Evolutionary conservation across 1,284 basidiomycete species (phyloP), one percentile per base, ranked within the genome.

Genomic region (Neolentinus lepideus): DNA sequence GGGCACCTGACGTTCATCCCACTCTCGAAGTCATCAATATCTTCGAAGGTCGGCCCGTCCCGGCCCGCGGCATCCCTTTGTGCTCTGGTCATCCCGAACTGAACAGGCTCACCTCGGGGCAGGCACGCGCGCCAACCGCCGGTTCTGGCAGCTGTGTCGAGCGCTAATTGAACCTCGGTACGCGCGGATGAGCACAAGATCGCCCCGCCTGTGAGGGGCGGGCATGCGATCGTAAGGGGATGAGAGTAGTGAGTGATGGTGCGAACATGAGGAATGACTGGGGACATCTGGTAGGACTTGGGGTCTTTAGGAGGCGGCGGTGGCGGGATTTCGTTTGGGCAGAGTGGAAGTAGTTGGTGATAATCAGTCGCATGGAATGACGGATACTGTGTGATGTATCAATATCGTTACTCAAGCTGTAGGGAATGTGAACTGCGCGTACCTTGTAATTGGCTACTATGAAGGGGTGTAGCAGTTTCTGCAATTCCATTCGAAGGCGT

Each of bases 191-290:
- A 70, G 22, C 66, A 65, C 12, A 79, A 63, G 16, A 73, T 54
- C 16, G 75, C 76, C 26, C 71, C 71, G 48, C 67, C 56, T 9
- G 70, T 69, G 26, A 75, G 58, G 10, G 73, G 63, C 12, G 78
- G 78, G 36, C 70, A 66, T 16, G 69, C 66, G 22, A 80, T 58
- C 16, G 60, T 63, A 36, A 80, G 66, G 12, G 61, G 62, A 55
- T 69, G 75, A 1, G 67, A 69, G 59, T 73, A 77, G 60, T 80
- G 75, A 6, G 60, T 58, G 50, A 79, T 68, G 27, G 26, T 31
- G 10, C 51, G 26, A 14, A 36, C 26, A n/a, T 12, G 27, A 19
- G 51, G 51, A 67, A 67, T 14, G 6, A 4, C n/a, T 16, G 38
- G 38, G 6, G 38, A 4, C 38, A 12, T 31, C 29, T 31, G 29